Base-by-base conservation (phyloP, 2,329 filamentous ascomycete genomes). In the Pseudogymnoascus sp. region DNA sequence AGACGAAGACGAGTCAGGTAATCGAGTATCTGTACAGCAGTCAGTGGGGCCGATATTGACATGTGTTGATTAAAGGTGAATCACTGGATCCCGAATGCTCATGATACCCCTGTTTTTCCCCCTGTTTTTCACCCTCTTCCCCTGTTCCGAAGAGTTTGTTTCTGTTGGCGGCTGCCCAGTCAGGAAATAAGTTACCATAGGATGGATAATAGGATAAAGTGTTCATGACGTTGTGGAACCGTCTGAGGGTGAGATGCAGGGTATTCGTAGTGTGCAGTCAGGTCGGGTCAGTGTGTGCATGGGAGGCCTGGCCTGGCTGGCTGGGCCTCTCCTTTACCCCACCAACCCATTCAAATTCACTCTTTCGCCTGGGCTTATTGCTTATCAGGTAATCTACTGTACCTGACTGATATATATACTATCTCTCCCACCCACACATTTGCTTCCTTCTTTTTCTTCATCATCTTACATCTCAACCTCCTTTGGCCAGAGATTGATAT, bases 341-440 rank as follows among this genome's bases (percentile, higher is more conserved):
- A 56, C 49, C 49, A 56, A 56, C 49, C 28, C 49, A 34, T 56
- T 16, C 25, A n/a, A 56, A 56, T 56, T 56, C 49, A 56, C 49
- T 56, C 46, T 3, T 14, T 49, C 21, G 49, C 49, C 49, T 31
- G 8, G 28, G 8, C 49, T 34, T 34, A 56, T 56, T 28, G 8
- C 49, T 34, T 34, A 56, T 56, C 49, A 56, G 23, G 43, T 53
- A 46, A 21, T 31, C 21, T 46, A 23, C 40, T 21, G 40, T 49
- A 34, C 43, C 14, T 34, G 11, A 11, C 31, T 56, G 49, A 56
- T 56, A 56, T 56, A 56, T 56, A 56, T 56, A 34, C 49, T 34
- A 34, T 12, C 28, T 56, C 49, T 56, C 16, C n/a, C 28, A 34
- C 49, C 49, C 49, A 56, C 49, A 56, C 16, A 56, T 5, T 18